These are phyloP conservation scores for Cordyceps sp. DNA, from an alignment of 2,329 filamentous ascomycete species.

Conservation along the genomic window DNA sequence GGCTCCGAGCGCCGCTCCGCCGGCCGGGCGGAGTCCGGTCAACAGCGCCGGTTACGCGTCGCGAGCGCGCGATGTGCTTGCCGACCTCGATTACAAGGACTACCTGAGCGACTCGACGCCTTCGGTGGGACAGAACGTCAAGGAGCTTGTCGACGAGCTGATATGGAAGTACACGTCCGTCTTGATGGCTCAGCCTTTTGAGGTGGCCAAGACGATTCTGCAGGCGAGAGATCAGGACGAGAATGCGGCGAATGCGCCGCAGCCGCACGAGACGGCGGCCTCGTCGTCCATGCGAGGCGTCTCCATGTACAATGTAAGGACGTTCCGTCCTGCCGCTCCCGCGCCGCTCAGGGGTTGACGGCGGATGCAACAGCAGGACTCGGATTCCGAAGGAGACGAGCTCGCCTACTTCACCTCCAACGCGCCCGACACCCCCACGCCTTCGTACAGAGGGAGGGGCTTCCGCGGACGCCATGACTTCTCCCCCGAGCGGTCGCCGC, in stretches of 20 bases:
- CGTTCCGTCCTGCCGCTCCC: neutral
- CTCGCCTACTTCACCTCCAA: conserved; percentile 70
- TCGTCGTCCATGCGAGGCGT: conserved; percentile 15
- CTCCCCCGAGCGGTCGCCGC: conserved; percentile 13
- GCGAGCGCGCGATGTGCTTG: conserved; percentile 70
- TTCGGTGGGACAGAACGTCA: conserved; percentile 56
- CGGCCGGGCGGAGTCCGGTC: conserved; percentile 26
- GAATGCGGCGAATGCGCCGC: conserved; percentile 14
- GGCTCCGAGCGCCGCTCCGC: conserved; percentile 25
- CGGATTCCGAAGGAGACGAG: conserved; percentile 59
- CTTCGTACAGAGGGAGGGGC: conserved; percentile 16
- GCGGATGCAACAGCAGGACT: conserved; percentile 24
- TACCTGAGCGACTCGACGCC: conserved; percentile 66
- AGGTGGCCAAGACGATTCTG: conserved; percentile 86
- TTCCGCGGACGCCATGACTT: conserved; percentile 13
- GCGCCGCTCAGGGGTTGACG: neutral
- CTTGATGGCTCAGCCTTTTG: conserved; percentile 85
- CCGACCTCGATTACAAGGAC: conserved; percentile 82
- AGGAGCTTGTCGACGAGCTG: conserved; percentile 66
- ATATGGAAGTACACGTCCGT: conserved; percentile 86
- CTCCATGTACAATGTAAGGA: conserved; percentile 19
- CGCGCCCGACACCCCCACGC: conserved; percentile 35
- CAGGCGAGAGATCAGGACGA: conserved; percentile 52
- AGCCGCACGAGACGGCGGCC: conserved; percentile 8
- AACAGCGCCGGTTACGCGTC: conserved; percentile 16